A percentile compares a stretch with the other conserved stretches of the same genome.
Conservation (phyloP, 495 filamentous ascomycete genomes). For the Venustampulla echinocandica region DNA sequence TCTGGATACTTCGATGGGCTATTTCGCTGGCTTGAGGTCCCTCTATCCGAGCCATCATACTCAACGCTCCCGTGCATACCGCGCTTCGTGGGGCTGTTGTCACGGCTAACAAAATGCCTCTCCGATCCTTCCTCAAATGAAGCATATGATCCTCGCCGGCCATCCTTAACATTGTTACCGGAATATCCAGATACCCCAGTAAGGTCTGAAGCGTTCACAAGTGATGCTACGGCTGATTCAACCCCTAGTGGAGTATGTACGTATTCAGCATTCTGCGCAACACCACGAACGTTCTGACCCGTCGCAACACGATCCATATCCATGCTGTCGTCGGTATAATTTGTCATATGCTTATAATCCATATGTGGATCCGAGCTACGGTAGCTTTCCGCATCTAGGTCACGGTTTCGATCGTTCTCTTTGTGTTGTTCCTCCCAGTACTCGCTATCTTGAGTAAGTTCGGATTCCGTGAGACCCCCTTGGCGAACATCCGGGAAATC, state of each 20-base stretch:
- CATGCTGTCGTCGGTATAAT: constrained; percentile 60
- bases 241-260: constrained; percentile 61
- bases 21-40: constrained; percentile 12
- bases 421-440: constrained; percentile 45
- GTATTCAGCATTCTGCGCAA: constrained; percentile 66
- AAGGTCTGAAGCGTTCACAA: constrained; percentile 71
- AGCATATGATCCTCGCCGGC: constrained; percentile 27
- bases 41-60: constrained; percentile 24
- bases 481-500: constrained; percentile 27
- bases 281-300: constrained; percentile 57
- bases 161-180: constrained; percentile 15
- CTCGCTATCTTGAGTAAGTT: constrained; percentile 28
- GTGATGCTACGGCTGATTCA: constrained; percentile 80
- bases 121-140: constrained; percentile 35
- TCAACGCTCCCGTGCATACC: constrained; percentile 5
- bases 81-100: constrained; percentile 20
- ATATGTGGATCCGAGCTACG: constrained; percentile 26
- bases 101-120: constrained; percentile 21
- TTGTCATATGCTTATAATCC: constrained; percentile 48
- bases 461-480: constrained; percentile 27
- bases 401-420: constrained; percentile 43
- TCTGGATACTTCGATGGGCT: constrained; percentile 24
- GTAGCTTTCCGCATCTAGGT: constrained; percentile 39
- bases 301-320: constrained; percentile 53
- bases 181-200: constrained; percentile 37